Percentiles rank a stretch among this genome's conserved stretches.
Evolutionary conservation across 768 basidiomycete genomes (phyloP).

Genomic region (Goffeauzyma gilvescens): DNA sequence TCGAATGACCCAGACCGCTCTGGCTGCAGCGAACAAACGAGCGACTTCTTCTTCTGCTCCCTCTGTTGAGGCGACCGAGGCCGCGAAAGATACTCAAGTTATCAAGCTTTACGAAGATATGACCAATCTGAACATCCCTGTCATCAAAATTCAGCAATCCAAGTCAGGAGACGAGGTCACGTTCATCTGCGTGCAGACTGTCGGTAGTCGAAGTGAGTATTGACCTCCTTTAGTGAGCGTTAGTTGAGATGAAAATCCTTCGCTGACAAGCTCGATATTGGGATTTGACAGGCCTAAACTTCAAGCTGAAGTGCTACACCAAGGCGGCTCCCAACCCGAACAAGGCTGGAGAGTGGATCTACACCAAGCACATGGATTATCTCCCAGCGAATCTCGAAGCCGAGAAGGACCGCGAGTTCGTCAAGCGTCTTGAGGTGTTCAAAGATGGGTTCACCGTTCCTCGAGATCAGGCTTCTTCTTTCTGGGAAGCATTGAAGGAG

Average conservation of each 20-base stretch:
- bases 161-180: slow-evolving; percentile 43
- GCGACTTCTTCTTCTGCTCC: slow-evolving; percentile 4
- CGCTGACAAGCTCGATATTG: neutral
- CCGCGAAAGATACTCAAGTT: slow-evolving; percentile 42
- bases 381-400: slow-evolving; percentile 18
- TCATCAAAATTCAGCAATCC: slow-evolving; percentile 39
- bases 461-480: slow-evolving; percentile 15
- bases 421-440: slow-evolving; percentile 18
- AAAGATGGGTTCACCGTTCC: slow-evolving; percentile 15
- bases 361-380: slow-evolving; percentile 17
- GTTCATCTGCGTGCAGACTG: slow-evolving; percentile 41
- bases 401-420: slow-evolving; percentile 22
- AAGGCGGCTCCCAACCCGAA: slow-evolving; percentile 13
- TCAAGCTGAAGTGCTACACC: slow-evolving; percentile 23
- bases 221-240: no score
- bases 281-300: slow-evolving; percentile 21
- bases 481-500: slow-evolving; percentile 17
- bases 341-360: slow-evolving; percentile 12
- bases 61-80: slow-evolving; percentile 15
- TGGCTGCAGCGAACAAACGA: slow-evolving; percentile 2
- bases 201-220: slow-evolving; percentile 19
- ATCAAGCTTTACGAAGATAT: slow-evolving; percentile 69
- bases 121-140: slow-evolving; percentile 55
- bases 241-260: no score
- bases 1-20: slow-evolving; percentile 10